Conservation (phyloP, 352 stramenopile species). For the Globisporangium cylindrosporum region DNA sequence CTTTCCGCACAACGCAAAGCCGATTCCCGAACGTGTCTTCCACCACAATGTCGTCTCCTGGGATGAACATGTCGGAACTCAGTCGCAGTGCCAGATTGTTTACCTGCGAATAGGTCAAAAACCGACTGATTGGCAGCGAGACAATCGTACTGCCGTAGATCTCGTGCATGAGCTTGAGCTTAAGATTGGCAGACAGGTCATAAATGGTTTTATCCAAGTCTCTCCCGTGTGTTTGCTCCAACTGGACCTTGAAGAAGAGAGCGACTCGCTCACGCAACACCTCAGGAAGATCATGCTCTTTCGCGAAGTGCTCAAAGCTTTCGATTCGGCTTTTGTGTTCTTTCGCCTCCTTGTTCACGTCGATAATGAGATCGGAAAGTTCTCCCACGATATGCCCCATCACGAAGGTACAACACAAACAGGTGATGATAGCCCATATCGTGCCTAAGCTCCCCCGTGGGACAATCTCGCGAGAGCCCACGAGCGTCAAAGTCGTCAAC, state of each 20-base stretch:
- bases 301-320: slow-evolving; percentile 74
- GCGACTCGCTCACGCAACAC: slow-evolving; percentile 45
- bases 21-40: slow-evolving; percentile 56
- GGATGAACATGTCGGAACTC: slow-evolving; percentile 63
- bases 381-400: slow-evolving; percentile 75
- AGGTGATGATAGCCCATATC: slow-evolving; percentile 54
- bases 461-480: slow-evolving; percentile 58
- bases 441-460: slow-evolving; percentile 39
- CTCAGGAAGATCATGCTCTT: slow-evolving; percentile 49
- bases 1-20: slow-evolving; percentile 59
- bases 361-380: slow-evolving; percentile 70
- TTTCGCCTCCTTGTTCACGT: slow-evolving; percentile 70
- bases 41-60: slow-evolving; percentile 55
- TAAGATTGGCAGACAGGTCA: slow-evolving; percentile 66
- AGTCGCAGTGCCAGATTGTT: slow-evolving; percentile 69
- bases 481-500: slow-evolving; percentile 57
- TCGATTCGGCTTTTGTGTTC: slow-evolving; percentile 67
- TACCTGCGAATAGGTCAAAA: slow-evolving; percentile 52
- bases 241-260: slow-evolving; percentile 63
- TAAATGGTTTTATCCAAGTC: slow-evolving; percentile 49
- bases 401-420: slow-evolving; percentile 67
- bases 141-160: slow-evolving; percentile 58
- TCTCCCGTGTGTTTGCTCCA: slow-evolving; percentile 43
- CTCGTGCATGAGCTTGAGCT: slow-evolving; percentile 71
- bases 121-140: slow-evolving; percentile 52